Conservation (phyloP, 176 grass and related monocot species). For the Raddia guianensis region DNA sequence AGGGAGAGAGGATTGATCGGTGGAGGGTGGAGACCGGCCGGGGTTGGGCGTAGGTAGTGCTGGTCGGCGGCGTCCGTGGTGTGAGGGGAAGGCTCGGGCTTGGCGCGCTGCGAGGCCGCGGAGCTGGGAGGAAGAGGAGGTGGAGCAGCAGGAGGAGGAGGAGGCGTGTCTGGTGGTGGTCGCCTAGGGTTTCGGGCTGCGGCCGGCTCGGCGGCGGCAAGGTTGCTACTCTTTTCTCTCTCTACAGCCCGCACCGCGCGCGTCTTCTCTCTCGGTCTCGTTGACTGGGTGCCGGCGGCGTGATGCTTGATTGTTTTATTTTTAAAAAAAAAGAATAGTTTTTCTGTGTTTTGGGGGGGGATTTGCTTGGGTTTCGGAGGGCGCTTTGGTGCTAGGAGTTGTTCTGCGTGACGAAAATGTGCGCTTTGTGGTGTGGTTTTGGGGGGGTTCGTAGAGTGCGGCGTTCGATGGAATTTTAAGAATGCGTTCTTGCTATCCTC, state of each 20-base stretch:
- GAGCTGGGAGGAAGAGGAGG: background rate
- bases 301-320: background rate
- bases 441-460: background rate
- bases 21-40: constrained; percentile 1
- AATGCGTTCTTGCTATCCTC: background rate
- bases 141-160: background rate
- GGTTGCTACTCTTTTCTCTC: background rate
- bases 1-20: background rate
- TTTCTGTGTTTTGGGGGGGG: background rate
- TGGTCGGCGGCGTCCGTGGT: background rate
- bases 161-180: background rate
- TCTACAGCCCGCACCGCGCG: background rate
- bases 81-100: background rate
- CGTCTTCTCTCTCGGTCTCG: background rate
- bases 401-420: background rate
- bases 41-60: background rate
- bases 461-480: background rate
- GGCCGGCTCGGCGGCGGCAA: constrained; percentile 23
- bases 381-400: background rate
- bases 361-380: background rate
- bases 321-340: too few species aligned
- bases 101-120: background rate
- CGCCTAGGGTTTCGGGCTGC: constrained; percentile 52
- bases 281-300: background rate
- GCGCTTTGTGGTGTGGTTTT: background rate